Evolutionary conservation across 441 rosid genomes (phyloP).

Genomic region (Adansonia gregorii): DNA sequence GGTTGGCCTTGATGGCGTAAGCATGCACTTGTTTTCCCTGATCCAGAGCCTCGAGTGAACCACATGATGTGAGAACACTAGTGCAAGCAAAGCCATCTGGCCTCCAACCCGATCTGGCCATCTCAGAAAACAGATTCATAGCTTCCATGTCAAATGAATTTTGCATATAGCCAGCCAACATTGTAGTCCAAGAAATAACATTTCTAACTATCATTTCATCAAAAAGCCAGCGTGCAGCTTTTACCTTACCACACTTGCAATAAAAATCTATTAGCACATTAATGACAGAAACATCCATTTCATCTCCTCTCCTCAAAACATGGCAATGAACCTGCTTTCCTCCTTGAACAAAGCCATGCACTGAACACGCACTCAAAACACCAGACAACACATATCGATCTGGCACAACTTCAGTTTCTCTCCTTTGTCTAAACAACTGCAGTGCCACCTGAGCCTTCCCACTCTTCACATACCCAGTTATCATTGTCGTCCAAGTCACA

Average conservation of each 20-base stretch:
- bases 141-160: slow-evolving; percentile 53
- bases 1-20: slow-evolving; percentile 56
- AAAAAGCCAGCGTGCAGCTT: slow-evolving; percentile 43
- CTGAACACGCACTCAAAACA: slow-evolving; percentile 54
- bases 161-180: slow-evolving; percentile 62
- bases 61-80: slow-evolving; percentile 64
- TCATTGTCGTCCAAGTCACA: slow-evolving; percentile 69
- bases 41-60: slow-evolving; percentile 51
- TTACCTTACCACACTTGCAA: slow-evolving; percentile 50
- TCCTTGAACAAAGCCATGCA: slow-evolving; percentile 48
- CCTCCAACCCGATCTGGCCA: slow-evolving; percentile 43
- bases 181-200: slow-evolving; percentile 65
- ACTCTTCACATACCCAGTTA: slow-evolving; percentile 54
- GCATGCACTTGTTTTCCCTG: slow-evolving; percentile 72
- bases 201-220: slow-evolving; percentile 48
- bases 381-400: slow-evolving; percentile 57
- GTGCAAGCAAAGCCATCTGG: slow-evolving; percentile 67
- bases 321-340: slow-evolving; percentile 68
- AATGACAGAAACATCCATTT: slow-evolving; percentile 55
- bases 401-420: slow-evolving; percentile 36
- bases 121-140: slow-evolving; percentile 44
- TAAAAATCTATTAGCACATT: slow-evolving; percentile 63
- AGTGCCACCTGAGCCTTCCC: slow-evolving; percentile 53
- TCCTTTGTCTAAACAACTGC: slow-evolving; percentile 44
- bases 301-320: slow-evolving; percentile 49